phyloP scores from a whole-genome alignment of 2,329 filamentous ascomycete genomes.

The Calonectria multiphialidica region DNA sequence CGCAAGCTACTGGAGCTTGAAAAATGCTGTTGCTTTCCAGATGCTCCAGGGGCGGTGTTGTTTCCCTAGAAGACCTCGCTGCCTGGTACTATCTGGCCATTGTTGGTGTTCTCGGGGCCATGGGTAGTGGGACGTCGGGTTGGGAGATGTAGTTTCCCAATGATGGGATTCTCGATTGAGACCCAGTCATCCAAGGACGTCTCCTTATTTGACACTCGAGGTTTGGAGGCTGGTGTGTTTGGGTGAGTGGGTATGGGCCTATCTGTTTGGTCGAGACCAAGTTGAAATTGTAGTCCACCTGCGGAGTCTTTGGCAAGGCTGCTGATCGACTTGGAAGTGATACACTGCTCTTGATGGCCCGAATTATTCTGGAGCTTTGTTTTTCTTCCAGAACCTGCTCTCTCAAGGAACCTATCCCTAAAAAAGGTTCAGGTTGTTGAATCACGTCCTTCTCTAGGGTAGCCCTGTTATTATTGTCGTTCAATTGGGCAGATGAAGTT shows the following conservation, averaged over 20 bases:
- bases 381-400: constrained; percentile 29
- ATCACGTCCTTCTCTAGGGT: constrained; percentile 6
- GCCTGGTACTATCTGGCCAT: background rate
- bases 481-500: background rate
- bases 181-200: constrained; percentile 18
- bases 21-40: background rate
- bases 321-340: constrained; percentile 16
- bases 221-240: constrained; percentile 13
- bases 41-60: background rate
- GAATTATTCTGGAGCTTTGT: background rate
- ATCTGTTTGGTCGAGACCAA: constrained; percentile 17
- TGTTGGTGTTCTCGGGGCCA: background rate
- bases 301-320: background rate
- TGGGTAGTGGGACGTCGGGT: constrained; percentile 19
- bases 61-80: background rate
- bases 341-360: constrained; percentile 17
- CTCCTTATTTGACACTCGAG: constrained; percentile 27
- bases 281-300: constrained; percentile 15
- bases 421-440: constrained; percentile 48
- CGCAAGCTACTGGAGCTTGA: background rate
- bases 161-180: constrained; percentile 4
- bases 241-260: background rate
- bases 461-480: background rate
- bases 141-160: constrained; percentile 11
- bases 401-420: constrained; percentile 44